phyloP scores from a whole-genome alignment of 352 stramenopile genomes.

The Pythium monospermum region DNA sequence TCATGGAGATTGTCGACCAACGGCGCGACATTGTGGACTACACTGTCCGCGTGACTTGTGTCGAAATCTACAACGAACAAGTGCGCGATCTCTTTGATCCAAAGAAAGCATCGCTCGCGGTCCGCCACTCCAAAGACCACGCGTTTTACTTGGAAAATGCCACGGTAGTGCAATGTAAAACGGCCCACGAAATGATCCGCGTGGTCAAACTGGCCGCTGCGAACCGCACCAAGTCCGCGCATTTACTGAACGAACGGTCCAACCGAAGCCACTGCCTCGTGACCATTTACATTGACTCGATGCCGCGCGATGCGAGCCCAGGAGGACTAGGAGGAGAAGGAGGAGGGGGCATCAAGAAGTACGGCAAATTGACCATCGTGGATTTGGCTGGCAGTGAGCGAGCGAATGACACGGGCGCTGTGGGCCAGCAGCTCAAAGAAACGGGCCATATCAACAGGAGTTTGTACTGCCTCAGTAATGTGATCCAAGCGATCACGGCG shows the following conservation, averaged over 20 bases:
- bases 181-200: constrained; percentile 48
- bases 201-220: constrained; percentile 56
- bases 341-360: constrained; percentile 41
- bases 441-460: constrained; percentile 79
- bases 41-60: constrained; percentile 57
- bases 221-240: constrained; percentile 63
- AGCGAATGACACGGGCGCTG: constrained; percentile 51
- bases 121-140: constrained; percentile 58
- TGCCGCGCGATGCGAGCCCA: constrained; percentile 21
- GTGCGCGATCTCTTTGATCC: constrained; percentile 62
- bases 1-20: constrained; percentile 49
- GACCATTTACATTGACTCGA: constrained; percentile 73
- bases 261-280: constrained; percentile 76
- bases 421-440: constrained; percentile 61
- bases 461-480: constrained; percentile 68
- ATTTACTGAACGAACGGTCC: constrained; percentile 61
- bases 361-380: constrained; percentile 74
- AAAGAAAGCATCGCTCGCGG: constrained; percentile 44
- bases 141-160: constrained; percentile 72
- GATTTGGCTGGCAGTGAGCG: constrained; percentile 70
- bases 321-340: too few relatives aligned
- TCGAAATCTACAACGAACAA: constrained; percentile 78
- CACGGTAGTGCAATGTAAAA: constrained; percentile 56
- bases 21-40: constrained; percentile 39
- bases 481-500: constrained; percentile 68